A percentile compares a stretch with the other conserved stretches of the same genome.
These are phyloP conservation scores for Tetratostichococcus sp. DNA, from an alignment of 139 green algal genomes.

Conservation along the genomic window DNA sequence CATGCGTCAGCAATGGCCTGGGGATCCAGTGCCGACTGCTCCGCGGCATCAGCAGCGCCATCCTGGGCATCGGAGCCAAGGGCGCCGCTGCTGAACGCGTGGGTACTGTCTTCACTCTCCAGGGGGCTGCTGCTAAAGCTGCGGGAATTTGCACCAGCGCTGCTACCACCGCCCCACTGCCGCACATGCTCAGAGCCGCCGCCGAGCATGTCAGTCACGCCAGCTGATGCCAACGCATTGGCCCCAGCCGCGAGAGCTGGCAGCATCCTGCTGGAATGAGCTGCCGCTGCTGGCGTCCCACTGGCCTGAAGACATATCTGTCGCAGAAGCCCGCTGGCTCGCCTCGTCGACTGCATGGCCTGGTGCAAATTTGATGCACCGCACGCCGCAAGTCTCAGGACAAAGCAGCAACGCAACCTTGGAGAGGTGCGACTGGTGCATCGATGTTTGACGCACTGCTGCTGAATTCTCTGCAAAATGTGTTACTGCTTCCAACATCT, in stretches of 20 bases:
- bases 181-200: no score
- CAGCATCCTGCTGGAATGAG: no score
- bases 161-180: no score
- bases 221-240: neutral
- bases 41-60: neutral
- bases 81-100: neutral
- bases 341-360: neutral
- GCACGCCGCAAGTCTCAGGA: no score
- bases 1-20: conserved; percentile 29
- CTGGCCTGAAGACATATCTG: neutral
- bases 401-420: no score
- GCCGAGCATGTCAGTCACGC: neutral
- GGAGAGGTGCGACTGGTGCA: no score
- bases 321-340: neutral
- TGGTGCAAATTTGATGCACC: no score
- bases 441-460: no score
- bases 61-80: neutral
- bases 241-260: no score
- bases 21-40: neutral
- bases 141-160: no score
- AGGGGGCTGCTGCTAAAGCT: neutral
- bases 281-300: neutral
- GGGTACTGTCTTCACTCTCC: neutral
- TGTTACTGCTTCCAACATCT: neutral
- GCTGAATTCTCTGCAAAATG: no score